These are phyloP conservation scores for Fusarium transvaalense DNA, from an alignment of 2,329 filamentous ascomycete genomes.

Conservation along the genomic window DNA sequence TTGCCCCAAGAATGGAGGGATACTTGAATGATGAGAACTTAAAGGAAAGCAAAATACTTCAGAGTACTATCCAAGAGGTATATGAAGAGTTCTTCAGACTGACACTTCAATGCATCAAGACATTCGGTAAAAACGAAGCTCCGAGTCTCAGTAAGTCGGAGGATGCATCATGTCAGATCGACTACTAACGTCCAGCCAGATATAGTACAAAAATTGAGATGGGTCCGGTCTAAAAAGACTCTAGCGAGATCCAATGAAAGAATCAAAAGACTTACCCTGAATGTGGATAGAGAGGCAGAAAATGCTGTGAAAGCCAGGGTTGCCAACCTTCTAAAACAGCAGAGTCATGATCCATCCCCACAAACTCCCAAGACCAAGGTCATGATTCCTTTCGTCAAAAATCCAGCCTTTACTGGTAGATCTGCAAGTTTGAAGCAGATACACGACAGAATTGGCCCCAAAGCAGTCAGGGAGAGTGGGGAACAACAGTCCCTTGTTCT, in stretches of 20 bases:
- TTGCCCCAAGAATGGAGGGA: background rate
- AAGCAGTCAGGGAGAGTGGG: background rate
- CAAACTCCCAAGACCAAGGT: too few species aligned
- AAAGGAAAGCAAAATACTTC: background rate
- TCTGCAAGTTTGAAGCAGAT: background rate
- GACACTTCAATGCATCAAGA: background rate
- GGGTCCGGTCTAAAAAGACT: background rate
- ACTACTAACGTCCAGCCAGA: background rate
- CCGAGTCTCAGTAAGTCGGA: too few species aligned
- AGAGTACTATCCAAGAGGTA: background rate
- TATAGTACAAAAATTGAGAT: background rate
- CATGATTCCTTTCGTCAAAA: background rate
- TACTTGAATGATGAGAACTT: background rate
- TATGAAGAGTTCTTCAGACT: background rate
- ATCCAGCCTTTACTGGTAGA: background rate
- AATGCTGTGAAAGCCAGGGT: background rate
- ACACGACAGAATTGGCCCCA: background rate
- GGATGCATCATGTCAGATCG: too few species aligned
- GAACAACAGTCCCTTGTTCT: constrained; percentile 1
- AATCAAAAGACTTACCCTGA: background rate
- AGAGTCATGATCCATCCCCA: too few species aligned
- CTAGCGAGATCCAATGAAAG: background rate
- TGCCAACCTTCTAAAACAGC: background rate
- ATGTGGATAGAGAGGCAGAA: background rate
- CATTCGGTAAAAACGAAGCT: background rate